Base-by-base conservation (phyloP, 2,329 filamentous ascomycete genomes). In the Nigrospora sphaerica region DNA sequence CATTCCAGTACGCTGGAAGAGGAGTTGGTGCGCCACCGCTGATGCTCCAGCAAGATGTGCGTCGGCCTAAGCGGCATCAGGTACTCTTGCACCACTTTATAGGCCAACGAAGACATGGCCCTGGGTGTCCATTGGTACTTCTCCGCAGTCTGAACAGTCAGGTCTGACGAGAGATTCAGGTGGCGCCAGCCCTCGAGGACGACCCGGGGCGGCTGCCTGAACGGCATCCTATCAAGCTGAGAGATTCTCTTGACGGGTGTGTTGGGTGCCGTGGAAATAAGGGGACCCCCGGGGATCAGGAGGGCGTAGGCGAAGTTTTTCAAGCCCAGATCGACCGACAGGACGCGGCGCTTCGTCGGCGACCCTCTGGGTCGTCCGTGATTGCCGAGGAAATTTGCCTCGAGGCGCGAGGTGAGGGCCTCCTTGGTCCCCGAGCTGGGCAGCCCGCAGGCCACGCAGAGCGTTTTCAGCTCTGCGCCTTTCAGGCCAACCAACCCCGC, bases 291-390 rank as follows among this genome's bases (percentile, higher is more conserved):
- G 12, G 51, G 57, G 4, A 57, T 53, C 28, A 87, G 63, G 50
- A 88, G 73, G 52, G 85, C 86, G 60, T 81, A 88, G 1, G 87
- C 88, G 4, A 95, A 70, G 61, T 95, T 95, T 38, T 80, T 81
- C 53, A 95, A 86, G 4, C 88, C 88, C 80, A 93, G 85, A 62
- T 95, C 88, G 51, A 95, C 85, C 60, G 86, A 91, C 32, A 93
- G 63, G 19, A 93, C 73, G 73, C 54, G 70, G 48, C 39, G 54
- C 31, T 34, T 48, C 42, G 23, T 47, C 48, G 57, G 51, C 33
- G 47, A 60, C 4, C 19, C 52, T 16, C n/a, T 55, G 44, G 17
- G 52, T 46, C 17, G 50, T 50, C 32, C 47, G 50, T 11, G 49
- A 39, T 3, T 46, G 38, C 16, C 70, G 55, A 34, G 14, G 37